Evolutionary conservation across 2,329 filamentous ascomycete species (phyloP), one percentile per base, ranked within the genome.

Genomic region (Trichoderma endophyticum): DNA sequence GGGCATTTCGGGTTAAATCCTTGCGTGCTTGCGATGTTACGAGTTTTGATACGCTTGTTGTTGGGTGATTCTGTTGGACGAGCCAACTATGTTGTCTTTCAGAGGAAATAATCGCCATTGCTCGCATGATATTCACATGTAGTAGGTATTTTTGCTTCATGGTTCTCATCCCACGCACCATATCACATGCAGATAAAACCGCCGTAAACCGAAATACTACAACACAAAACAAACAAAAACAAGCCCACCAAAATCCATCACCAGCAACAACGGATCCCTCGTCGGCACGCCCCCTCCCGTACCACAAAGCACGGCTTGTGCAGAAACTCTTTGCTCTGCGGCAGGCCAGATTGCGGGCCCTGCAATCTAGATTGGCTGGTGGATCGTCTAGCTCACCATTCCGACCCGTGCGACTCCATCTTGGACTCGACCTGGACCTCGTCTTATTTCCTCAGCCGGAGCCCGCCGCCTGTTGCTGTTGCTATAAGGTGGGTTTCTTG

Each of bases 301-400:
- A 21, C 43, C 43, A 51, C 43, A n/a, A 51, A 51, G 43, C 43
- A 21, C n/a, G 9, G 43, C 43, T n/a, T 51, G n/a, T 34, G 8
- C 15, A 39, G 36, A 39, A 39, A 39, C 36, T 39, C 36, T 39
- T 18, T 24, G 8, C 43, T 36, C 24, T 43, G 18, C 24, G 39
- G 24, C 39, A 43, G 34, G 43, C n/a, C 51, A 36, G 30, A 67
- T 30, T 21, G 51, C 64, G 64, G 64, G 64, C 64, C 64, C 51
- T 67, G 61, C 61, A 63, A 59, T 63, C 61, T 63, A 63, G 61
- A 63, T 63, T 63, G 61, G 24, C 36, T 65, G 61, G 30, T 63
- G 61, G 64, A 67, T 57, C 64, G 32, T 48, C 18, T 51, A 51
- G 28, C 39, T n/a, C 43, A 21, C 43, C 43, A 51, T 51, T 51